Conservation (phyloP, 768 basidiomycete species). For the Kwoniella sp. region DNA sequence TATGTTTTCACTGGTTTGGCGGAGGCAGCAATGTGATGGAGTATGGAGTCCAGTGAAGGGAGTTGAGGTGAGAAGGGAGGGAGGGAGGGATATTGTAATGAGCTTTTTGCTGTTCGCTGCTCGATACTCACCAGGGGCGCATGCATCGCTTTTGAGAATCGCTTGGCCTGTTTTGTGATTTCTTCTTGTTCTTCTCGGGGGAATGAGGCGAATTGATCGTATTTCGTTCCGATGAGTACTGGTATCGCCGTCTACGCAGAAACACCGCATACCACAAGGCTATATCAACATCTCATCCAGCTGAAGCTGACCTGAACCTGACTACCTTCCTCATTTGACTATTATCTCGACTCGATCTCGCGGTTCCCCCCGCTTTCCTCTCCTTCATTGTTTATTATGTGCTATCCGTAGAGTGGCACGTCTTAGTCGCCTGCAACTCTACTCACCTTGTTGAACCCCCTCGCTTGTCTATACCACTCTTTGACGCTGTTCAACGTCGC, state of each 20-base stretch:
- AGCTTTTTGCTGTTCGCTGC: too few relatives aligned
- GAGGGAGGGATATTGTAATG: background rate
- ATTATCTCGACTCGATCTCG: background rate
- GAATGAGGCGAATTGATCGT: constrained; percentile 93
- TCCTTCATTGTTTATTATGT: too few relatives aligned
- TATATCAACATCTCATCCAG: too few relatives aligned
- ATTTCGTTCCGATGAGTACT: constrained; percentile 97
- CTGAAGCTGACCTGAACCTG: too few relatives aligned
- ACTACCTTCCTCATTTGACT: too few relatives aligned
- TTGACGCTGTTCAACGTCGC: constrained; percentile 97
- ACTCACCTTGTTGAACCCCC: constrained; percentile 96
- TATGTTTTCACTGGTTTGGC: too few relatives aligned
- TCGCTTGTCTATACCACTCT: constrained; percentile 98
- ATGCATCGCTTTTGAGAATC: constrained; percentile 98
- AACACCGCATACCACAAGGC: background rate
- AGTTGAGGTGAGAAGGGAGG: background rate
- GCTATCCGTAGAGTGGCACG: too few relatives aligned
- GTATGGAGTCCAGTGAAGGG: too few relatives aligned
- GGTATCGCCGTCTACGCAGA: constrained; percentile 90
- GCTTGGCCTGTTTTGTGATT: constrained; percentile 98
- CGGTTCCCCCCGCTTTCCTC: too few relatives aligned
- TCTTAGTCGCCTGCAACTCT: too few relatives aligned
- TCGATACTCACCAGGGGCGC: constrained; percentile 73
- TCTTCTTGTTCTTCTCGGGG: constrained; percentile 98
- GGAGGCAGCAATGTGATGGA: too few relatives aligned